Evolutionary conservation across 2,329 filamentous ascomycete species (phyloP), one percentile per base, ranked within the genome.

Genomic region (Cadophora sp.): DNA sequence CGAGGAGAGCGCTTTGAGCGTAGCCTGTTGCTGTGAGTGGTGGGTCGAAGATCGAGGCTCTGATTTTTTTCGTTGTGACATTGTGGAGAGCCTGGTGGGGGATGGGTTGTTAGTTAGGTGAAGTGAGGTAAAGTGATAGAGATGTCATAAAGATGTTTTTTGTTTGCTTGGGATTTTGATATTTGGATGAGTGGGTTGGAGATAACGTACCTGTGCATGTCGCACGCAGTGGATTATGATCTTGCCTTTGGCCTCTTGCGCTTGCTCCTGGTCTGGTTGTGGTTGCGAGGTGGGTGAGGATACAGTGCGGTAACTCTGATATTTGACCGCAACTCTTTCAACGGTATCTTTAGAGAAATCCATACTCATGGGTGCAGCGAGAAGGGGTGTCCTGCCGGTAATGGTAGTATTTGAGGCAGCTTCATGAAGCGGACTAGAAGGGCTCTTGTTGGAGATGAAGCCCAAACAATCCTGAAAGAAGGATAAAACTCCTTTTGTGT

Each of bases 181-280:
- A n/a, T 22, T 20, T 48, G 45, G n/a, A 18, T 45, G 13, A 59
- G 13, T 20, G 24, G 16, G 36, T 8, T 8, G 18, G 22, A 5
- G 39, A 33, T n/a, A 13, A 61, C 20, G 6, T 50, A 61, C 45
- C 30, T 61, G 13, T n/a, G 43, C 59, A 39, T 61, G 59, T 20
- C 59, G 16, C 16, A 61, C 43, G 33, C 59, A 61, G 27, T 50
- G 59, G 13, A 61, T 20, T 20, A 61, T 61, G 27, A 61, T 61
- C 27, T 50, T 61, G 8, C 39, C 39, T 36, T 30, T 22, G 18
- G 8, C 1, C 9, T 5, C 20, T 55, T 18, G 50, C 24, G 4
- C 30, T 55, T 4, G 50, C 50, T 55, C 30, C 13, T 20, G n/a
- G 27, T 6, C 27, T 39, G 36, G 5, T 39, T 13, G 7, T 30